phyloP scores from a whole-genome alignment of 1,284 basidiomycete species.

The Marasmius sp. region DNA sequence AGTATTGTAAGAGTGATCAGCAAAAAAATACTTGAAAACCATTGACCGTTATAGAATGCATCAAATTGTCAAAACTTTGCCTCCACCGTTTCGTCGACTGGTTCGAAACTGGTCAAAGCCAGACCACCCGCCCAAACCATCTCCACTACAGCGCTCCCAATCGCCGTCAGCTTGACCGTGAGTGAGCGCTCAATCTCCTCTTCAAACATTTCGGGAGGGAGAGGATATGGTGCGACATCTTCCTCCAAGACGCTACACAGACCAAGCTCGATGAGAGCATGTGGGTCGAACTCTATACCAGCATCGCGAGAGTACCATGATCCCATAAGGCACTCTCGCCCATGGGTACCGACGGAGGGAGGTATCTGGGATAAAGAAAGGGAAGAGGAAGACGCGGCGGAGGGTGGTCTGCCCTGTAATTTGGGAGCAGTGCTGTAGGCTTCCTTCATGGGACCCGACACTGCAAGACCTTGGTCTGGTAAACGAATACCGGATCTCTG shows the following conservation, averaged over 20 bases:
- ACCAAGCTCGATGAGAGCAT: slow-evolving; percentile 10
- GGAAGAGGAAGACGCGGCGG: not conserved
- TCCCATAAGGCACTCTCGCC: slow-evolving; percentile 5
- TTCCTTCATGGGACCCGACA: slow-evolving; percentile 10
- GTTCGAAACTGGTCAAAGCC: slow-evolving; percentile 12
- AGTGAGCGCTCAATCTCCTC: slow-evolving; percentile 7
- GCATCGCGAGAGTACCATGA: slow-evolving; percentile 10
- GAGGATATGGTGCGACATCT: not conserved
- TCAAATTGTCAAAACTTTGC: not conserved
- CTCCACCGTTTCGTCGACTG: not conserved
- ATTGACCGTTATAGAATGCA: too few relatives aligned
- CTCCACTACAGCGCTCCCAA: slow-evolving; percentile 12
- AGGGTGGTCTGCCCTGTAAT: not conserved
- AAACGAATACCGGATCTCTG: slow-evolving; percentile 9
- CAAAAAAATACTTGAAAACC: too few relatives aligned
- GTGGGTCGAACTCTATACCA: slow-evolving; percentile 12
- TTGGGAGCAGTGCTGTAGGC: slow-evolving; percentile 6
- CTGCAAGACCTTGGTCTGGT: slow-evolving; percentile 10
- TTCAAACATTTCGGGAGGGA: slow-evolving; percentile 2
- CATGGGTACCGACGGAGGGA: not conserved
- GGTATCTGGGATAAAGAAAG: not conserved
- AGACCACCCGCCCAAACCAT: slow-evolving; percentile 13
- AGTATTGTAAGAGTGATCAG: too few relatives aligned
- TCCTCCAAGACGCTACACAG: slow-evolving; percentile 9
- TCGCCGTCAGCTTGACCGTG: slow-evolving; percentile 10